phyloP scores from a whole-genome alignment of 345 rosid genomes.

The Limnanthes douglasii region DNA sequence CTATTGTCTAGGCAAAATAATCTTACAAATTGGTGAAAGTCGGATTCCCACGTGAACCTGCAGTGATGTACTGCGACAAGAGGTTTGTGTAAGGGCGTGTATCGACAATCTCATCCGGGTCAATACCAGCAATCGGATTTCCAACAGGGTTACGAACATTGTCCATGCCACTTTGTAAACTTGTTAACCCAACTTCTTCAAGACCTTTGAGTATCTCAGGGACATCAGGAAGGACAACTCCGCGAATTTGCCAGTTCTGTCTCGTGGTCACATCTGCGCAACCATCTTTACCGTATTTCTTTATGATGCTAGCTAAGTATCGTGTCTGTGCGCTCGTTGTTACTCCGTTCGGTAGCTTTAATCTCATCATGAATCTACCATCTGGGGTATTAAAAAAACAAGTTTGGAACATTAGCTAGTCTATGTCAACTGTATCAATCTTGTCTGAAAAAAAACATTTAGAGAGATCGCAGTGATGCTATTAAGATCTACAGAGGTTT shows the following conservation, averaged over 20 bases:
- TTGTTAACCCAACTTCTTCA: conserved; percentile 65
- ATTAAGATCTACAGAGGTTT: too few relatives aligned
- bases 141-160: conserved; percentile 96
- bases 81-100: conserved; percentile 75
- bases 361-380: conserved; percentile 97
- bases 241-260: conserved; percentile 97
- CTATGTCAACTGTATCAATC: too few relatives aligned
- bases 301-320: conserved; percentile 74
- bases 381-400: too few relatives aligned
- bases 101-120: conserved; percentile 74
- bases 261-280: conserved; percentile 91
- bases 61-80: conserved; percentile 66
- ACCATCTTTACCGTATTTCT: conserved; percentile 84
- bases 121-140: conserved; percentile 88
- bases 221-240: conserved; percentile 78
- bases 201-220: conserved; percentile 78
- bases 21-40: conserved; percentile 68
- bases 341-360: conserved; percentile 91
- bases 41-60: conserved; percentile 58
- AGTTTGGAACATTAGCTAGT: too few relatives aligned
- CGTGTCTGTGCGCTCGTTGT: conserved; percentile 83
- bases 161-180: conserved; percentile 97
- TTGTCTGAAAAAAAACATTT: too few relatives aligned
- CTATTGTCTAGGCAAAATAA: background rate
- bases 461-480: too few relatives aligned